Evolutionary conservation across 768 basidiomycete genomes (phyloP).

Genomic region (Naganishia vishniacii): DNA sequence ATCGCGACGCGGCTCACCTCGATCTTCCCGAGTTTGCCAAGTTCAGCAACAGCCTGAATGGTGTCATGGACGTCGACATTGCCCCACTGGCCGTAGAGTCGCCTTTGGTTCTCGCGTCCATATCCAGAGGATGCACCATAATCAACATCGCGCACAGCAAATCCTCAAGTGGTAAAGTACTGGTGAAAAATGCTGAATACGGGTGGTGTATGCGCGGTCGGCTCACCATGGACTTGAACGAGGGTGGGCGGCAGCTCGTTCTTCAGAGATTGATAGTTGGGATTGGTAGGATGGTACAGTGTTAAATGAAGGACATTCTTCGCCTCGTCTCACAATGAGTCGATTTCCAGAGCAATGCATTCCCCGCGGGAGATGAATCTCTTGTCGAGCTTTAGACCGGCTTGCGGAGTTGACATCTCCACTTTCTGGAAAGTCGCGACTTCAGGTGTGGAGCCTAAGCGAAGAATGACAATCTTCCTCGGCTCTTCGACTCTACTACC

Average conservation of each 20-base stretch:
- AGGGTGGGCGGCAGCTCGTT: conserved; percentile 66
- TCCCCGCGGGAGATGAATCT: conserved; percentile 13
- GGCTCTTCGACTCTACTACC: conserved; percentile 27
- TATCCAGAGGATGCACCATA: conserved; percentile 68
- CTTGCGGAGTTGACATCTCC: neutral
- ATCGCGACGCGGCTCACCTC: conserved; percentile 63
- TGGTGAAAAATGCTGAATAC: conserved; percentile 10
- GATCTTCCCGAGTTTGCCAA: conserved; percentile 56
- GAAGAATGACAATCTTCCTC: conserved; percentile 29
- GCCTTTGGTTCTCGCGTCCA: conserved; percentile 62
- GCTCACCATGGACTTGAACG: conserved; percentile 66
- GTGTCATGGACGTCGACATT: conserved; percentile 68
- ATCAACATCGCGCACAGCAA: conserved; percentile 63
- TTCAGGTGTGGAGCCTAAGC: neutral
- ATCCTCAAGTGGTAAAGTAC: conserved; percentile 33
- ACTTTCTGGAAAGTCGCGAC: conserved; percentile 17
- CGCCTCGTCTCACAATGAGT: conserved; percentile 48
- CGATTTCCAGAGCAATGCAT: conserved; percentile 3
- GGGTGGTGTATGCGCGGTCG: conserved; percentile 37
- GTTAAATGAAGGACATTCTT: conserved; percentile 55
- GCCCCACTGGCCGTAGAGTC: conserved; percentile 56
- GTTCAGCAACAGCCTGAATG: conserved; percentile 54
- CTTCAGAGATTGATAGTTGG: conserved; percentile 54
- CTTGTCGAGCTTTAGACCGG: conserved; percentile 39
- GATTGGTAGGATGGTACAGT: conserved; percentile 65